Base-by-base conservation (phyloP, 2,329 filamentous ascomycete species). In the Ophiostoma sp. region DNA sequence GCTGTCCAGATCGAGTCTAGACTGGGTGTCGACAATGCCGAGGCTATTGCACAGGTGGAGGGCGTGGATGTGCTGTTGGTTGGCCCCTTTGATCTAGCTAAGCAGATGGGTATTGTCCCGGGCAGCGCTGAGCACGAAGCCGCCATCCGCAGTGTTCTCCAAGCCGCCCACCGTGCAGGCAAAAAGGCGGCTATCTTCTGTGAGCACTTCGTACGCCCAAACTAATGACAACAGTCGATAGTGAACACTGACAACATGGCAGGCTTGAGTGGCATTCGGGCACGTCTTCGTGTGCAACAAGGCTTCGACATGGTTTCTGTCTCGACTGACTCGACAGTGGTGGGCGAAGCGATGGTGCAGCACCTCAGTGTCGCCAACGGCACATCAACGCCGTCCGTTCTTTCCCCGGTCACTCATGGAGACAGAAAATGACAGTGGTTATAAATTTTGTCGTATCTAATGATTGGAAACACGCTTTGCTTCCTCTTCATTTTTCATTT, bases 161-260 rank as follows among this genome's bases (percentile, higher is more conserved):
- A 76, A 28, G 82, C 48, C 19, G 48, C 48, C 19, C 48, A 52
- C n/a, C 82, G 2, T 79, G 80, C 22, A 2, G 81, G 82, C 64
- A 83, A 83, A 77, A 82, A 78, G 74, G 81, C 81, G 25, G 82
- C 81, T 57, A 83, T 83, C 45, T 83, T 83, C 77, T 83, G 82
- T 52, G 42, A 48, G 42, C n/a, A n/a, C n/a, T 48, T 39, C 36
- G 9, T 5, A 39, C 36, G 9, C 4, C 5, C 36, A 39, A 4
- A 5, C 9, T 39, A 39, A 39, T 5, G 36, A 39, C 4, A 9
- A 39, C 36, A n/a, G n/a, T 39, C 36, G 36, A 39, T 39, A 39
- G 4, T 39, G 9, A 48, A 48, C 19, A 19, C 19, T 48, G 45
- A 48, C 15, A 48, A 48, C 15, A 48, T 19, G 15, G 19, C 5